phyloP scores from a whole-genome alignment of 495 filamentous ascomycete species.

The Penicillium bovifimosum region DNA sequence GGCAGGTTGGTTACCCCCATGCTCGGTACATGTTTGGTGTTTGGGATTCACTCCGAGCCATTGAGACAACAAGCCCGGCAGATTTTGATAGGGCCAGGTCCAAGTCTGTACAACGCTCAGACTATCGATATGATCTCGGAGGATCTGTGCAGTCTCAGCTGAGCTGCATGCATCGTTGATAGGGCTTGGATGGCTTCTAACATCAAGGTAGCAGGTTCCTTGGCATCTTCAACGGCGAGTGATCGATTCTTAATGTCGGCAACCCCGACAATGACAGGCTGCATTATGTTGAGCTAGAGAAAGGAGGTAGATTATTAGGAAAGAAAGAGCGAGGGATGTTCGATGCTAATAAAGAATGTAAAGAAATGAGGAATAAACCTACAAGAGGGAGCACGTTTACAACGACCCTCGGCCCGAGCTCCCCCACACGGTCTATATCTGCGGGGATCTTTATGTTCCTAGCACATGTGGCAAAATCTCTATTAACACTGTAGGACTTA shows the following conservation, averaged over 20 bases:
- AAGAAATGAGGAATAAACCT: not conserved
- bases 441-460: too few species aligned
- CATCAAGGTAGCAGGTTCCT: slow-evolving; percentile 50
- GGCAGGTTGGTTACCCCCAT: slow-evolving; percentile 51
- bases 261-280: slow-evolving; percentile 48
- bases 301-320: not conserved
- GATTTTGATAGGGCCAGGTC: slow-evolving; percentile 53
- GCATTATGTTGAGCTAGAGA: not conserved
- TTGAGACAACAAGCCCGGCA: slow-evolving; percentile 40
- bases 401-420: too few species aligned
- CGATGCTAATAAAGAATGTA: not conserved
- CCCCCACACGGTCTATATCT: too few species aligned
- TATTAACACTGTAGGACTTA: too few species aligned
- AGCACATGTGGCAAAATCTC: too few species aligned
- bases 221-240: slow-evolving; percentile 42
- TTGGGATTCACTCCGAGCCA: slow-evolving; percentile 34
- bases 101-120: slow-evolving; percentile 50
- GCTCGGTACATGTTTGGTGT: slow-evolving; percentile 40
- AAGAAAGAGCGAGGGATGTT: not conserved
- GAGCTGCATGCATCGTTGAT: slow-evolving; percentile 36
- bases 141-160: slow-evolving; percentile 8
- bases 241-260: slow-evolving; percentile 50
- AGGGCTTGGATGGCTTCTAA: slow-evolving; percentile 41
- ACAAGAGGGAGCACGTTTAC: too few species aligned
- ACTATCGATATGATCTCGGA: slow-evolving; percentile 46